Evolutionary conservation across 345 rosid species (phyloP).

Genomic region (Salix arbutifolia): DNA sequence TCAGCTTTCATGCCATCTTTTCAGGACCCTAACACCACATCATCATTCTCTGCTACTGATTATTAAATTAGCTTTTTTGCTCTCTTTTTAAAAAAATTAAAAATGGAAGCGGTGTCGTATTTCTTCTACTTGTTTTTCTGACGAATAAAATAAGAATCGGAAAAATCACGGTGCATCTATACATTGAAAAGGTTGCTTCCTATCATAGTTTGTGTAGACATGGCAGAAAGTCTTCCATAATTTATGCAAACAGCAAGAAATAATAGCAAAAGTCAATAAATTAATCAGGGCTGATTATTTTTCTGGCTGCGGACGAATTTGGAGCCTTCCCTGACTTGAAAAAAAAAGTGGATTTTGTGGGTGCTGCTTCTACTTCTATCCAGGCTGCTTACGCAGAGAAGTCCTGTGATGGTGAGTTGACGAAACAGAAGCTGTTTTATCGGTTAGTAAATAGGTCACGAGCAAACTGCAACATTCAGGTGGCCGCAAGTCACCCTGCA

Average conservation of each 20-base stretch:
- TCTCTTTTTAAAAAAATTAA: too few species aligned
- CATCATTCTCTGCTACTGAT: neutral
- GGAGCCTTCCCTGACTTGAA: neutral
- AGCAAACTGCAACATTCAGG: too few species aligned
- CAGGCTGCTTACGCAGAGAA: too few species aligned
- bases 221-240: neutral
- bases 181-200: neutral
- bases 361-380: too few species aligned
- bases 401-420: too few species aligned
- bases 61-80: neutral
- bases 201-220: neutral
- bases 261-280: neutral
- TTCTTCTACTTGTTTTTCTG: neutral
- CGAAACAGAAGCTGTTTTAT: too few species aligned
- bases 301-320: neutral
- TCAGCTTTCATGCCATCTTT: constrained; percentile 4
- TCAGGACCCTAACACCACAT: constrained; percentile 16
- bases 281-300: too few species aligned
- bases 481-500: too few species aligned
- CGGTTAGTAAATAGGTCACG: too few species aligned
- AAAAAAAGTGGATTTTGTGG: neutral
- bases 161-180: too few species aligned
- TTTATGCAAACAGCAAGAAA: neutral
- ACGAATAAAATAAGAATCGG: neutral
- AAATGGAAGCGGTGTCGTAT: too few species aligned